These are phyloP conservation scores for Penicillium robsamsonii DNA, from an alignment of 495 filamentous ascomycete genomes.

Conservation along the genomic window DNA sequence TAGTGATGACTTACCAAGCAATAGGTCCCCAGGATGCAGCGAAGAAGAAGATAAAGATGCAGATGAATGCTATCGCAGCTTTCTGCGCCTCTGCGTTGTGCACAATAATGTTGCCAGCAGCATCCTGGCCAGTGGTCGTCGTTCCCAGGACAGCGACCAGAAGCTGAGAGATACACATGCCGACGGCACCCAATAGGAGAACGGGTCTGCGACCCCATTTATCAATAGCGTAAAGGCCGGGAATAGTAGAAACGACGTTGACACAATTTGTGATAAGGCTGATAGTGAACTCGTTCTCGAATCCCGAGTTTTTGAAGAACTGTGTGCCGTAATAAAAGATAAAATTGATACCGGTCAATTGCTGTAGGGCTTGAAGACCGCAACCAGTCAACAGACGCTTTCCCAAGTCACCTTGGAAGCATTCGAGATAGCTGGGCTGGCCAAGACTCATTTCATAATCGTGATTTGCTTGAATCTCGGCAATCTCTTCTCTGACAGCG, in stretches of 20 bases:
- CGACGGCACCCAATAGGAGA: slow-evolving; percentile 65
- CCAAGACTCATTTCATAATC: slow-evolving; percentile 61
- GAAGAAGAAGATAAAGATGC: slow-evolving; percentile 82
- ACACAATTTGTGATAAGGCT: slow-evolving; percentile 63
- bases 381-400: slow-evolving; percentile 59
- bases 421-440: slow-evolving; percentile 54
- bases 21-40: slow-evolving; percentile 74
- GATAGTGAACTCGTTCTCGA: slow-evolving; percentile 66
- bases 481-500: too few relatives aligned
- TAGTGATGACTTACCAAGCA: slow-evolving; percentile 47
- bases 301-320: slow-evolving; percentile 61
- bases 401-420: slow-evolving; percentile 59
- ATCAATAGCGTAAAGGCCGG: slow-evolving; percentile 73
- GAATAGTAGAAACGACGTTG: slow-evolving; percentile 64
- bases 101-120: neutral
- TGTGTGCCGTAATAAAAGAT: slow-evolving; percentile 67
- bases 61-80: slow-evolving; percentile 61
- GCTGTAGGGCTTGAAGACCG: slow-evolving; percentile 71
- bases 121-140: too few relatives aligned
- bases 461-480: slow-evolving; percentile 50
- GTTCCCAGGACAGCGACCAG: slow-evolving; percentile 56
- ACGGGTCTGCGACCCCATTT: slow-evolving; percentile 69
- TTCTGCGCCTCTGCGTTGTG: too few relatives aligned
- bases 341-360: slow-evolving; percentile 79
- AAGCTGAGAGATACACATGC: slow-evolving; percentile 60